Base-by-base conservation (phyloP, 2,329 filamentous ascomycete genomes). In the Fusarium setosum region DNA sequence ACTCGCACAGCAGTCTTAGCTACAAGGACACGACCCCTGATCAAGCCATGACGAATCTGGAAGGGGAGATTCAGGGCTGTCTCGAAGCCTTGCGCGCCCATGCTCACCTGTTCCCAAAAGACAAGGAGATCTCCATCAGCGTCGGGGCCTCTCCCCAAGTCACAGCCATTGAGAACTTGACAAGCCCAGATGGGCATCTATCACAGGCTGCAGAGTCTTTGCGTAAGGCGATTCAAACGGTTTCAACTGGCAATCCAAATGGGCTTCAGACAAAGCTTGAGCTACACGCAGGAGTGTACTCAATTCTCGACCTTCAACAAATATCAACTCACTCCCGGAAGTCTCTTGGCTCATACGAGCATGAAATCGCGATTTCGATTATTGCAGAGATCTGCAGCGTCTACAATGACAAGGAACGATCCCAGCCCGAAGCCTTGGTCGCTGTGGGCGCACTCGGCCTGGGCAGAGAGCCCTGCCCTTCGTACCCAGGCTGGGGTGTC, bases 241-340 rank as follows among this genome's bases (percentile, higher is more conserved):
- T 69, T 2, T 41, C 35, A 0, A 3, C 4, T 0, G 59, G 44
- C 0, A 61, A 45, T 0, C 41, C 56, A 1, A 42, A 41, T 0
- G 71, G 65, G 2, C 44, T 75, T 1, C 34, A 56, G 0, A 72
- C 70, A 0, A 68, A 38, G 1, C 65, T 90, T 1, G 88, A 90
- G 64, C 74, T 91, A 2, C 89, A 91, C 63, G 88, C 89, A 0
- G 89, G 89, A 0, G 88, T 90, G 2, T 91, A 91, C 67, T 84
- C 88, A 0, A 73, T 89, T 6, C 79, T 90, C 6, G 89, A 91
- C 66, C 81, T 90, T 70, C 89, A 91, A 68, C 89, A 91, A 69
- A 73, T 90, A 0, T 84, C 87, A 0, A 90, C 89, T 0, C 79
- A 84, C 11, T 84, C 34, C 67, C 79, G 31, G 55, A 73, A 1